Conservation (phyloP, 1,284 basidiomycete genomes). For the Amylostereum chailletii region DNA sequence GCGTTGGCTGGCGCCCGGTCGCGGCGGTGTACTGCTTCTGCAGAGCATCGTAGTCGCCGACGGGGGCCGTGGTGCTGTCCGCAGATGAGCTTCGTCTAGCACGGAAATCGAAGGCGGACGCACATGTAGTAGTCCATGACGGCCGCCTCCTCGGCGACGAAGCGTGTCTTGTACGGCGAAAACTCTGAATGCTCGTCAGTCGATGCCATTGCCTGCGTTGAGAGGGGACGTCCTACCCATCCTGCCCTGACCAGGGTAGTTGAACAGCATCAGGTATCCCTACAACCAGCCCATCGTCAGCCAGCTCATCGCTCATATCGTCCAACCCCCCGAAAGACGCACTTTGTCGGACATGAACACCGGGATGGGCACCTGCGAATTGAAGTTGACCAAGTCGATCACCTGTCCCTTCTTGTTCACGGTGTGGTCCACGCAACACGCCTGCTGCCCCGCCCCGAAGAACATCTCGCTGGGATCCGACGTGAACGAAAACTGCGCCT, state of each 20-base stretch:
- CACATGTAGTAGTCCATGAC: slow-evolving; percentile 34
- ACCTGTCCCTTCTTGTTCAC: slow-evolving; percentile 35
- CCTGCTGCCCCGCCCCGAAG: slow-evolving; percentile 31
- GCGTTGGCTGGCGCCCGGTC: slow-evolving; percentile 31
- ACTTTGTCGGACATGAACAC: slow-evolving; percentile 34
- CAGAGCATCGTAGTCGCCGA: slow-evolving; percentile 29
- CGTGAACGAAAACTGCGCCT: slow-evolving; percentile 28
- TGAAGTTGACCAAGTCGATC: slow-evolving; percentile 31
- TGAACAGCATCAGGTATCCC: slow-evolving; percentile 34
- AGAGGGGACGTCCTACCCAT: slow-evolving; percentile 19
- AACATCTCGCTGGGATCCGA: slow-evolving; percentile 28
- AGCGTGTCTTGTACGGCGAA: slow-evolving; percentile 25
- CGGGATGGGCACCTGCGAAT: slow-evolving; percentile 32
- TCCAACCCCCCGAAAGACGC: not conserved
- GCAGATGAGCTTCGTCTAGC: not conserved
- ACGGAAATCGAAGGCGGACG: slow-evolving; percentile 2
- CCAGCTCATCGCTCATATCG: not conserved
- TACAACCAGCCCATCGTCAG: slow-evolving; percentile 9
- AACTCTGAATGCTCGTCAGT: slow-evolving; percentile 22
- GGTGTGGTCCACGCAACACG: slow-evolving; percentile 31
- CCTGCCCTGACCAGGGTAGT: slow-evolving; percentile 31
- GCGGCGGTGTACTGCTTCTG: slow-evolving; percentile 31
- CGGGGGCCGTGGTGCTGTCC: slow-evolving; percentile 27
- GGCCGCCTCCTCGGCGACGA: slow-evolving; percentile 26
- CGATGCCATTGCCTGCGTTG: not conserved